Evolutionary conservation across 371 early-diverging fungal genomes (phyloP), one percentile per base, ranked within the genome.

Genomic region (Paraphysoderma sedebokerense): DNA sequence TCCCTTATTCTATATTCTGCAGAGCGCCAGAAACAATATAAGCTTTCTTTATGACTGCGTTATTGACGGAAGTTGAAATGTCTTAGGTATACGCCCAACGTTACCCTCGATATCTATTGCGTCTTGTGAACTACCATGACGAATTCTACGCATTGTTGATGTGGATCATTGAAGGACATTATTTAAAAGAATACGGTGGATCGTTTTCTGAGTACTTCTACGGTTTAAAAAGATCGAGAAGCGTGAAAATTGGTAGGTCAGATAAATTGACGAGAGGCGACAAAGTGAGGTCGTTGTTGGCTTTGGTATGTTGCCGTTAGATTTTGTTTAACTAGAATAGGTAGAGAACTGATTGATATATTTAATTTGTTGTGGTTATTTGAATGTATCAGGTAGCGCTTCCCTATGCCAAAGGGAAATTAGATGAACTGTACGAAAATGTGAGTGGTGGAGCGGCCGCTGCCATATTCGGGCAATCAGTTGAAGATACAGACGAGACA

Each of bases 201-300:
- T 85, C 92, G 12, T 89, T 87, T 63, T 74, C 90, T 15, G 92
- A 92, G 63, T 82, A 82, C 62, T 90, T 90, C 62, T 92, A 92
- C 59, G 90, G 90, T 0, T 57, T 85, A 40, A 84, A 85, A 56
- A 59, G 92, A 46, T 73, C 74, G 15, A 63, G 74, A 0, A 46
- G 26, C 28, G 19, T 23, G 28, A 26, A 36, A 27, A 20, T 23
- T 28, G 30, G 35, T 33, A 24, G 27, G 44, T 48, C 66, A 8
- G 35, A 48, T 7, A 56, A 38, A 13, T 54, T 80, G 29, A 61
- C 68, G 5, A 47, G 52, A 0, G 46, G 44, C 23, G 77, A 84
- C 41, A 65, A 78, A 47, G 67, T 66, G 53, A 53, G 57, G 41
- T 87, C 87, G 1, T 56, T 89, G n/a, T 46, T 74, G 7, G 63